Percentiles rank a stretch among this genome's conserved stretches.
phyloP scores from a whole-genome alignment of 2,329 filamentous ascomycete species.

The Colletotrichum trifolii region DNA sequence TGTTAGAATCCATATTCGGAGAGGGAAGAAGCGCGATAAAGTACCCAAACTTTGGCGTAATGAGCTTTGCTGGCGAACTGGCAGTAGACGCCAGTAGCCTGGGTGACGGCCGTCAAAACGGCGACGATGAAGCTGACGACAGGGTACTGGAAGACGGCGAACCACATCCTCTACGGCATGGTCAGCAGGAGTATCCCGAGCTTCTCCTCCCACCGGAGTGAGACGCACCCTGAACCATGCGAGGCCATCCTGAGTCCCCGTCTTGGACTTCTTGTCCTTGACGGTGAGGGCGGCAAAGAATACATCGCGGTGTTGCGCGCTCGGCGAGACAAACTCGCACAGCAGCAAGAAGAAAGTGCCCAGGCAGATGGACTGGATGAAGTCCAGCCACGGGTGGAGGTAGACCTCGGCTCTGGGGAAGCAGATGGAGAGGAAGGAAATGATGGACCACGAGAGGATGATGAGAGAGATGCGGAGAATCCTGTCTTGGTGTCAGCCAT shows the following conservation, averaged over 20 bases:
- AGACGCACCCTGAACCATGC: constrained; percentile 46
- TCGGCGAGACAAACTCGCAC: constrained; percentile 53
- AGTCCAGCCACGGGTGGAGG: constrained; percentile 50
- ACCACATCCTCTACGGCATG: constrained; percentile 43
- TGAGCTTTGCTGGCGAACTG: constrained; percentile 42
- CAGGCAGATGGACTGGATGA: constrained; percentile 53
- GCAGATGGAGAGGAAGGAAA: constrained; percentile 51
- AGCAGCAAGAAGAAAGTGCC: constrained; percentile 57
- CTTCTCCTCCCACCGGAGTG: no score
- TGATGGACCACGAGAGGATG: constrained; percentile 50
- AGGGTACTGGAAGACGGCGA: constrained; percentile 54
- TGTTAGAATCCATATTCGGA: background rate
- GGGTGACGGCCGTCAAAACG: constrained; percentile 49
- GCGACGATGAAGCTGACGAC: constrained; percentile 50
- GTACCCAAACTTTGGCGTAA: constrained; percentile 45
- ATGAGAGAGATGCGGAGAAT: constrained; percentile 55
- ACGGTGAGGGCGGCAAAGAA: constrained; percentile 51
- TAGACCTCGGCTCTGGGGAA: constrained; percentile 53
- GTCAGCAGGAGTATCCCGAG: background rate
- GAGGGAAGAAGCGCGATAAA: background rate
- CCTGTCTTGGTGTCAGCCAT: constrained; percentile 34
- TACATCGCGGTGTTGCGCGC: constrained; percentile 45
- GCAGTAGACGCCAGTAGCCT: constrained; percentile 45
- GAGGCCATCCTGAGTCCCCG: constrained; percentile 42
- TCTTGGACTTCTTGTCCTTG: constrained; percentile 41